Base-by-base conservation (phyloP, 495 filamentous ascomycete genomes). In the Trichoderma parareesei region DNA sequence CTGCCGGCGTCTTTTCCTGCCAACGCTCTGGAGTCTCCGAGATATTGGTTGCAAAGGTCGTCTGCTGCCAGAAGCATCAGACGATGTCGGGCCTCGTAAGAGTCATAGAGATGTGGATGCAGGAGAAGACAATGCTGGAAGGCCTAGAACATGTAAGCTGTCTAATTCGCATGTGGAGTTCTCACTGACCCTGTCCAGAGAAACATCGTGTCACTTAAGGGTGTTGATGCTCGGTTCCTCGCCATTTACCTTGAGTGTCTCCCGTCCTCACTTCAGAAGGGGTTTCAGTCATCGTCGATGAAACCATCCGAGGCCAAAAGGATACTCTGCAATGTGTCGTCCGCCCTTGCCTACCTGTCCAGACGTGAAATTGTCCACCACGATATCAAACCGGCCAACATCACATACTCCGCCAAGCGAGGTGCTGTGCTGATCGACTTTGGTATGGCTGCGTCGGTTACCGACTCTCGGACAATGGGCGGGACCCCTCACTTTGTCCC, bases 341-440 rank as follows among this genome's bases (percentile, higher is more conserved):
- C 53, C n/a, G 53, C 53, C n/a, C 53, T 57, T 18, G 53, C 53
- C n/a, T 57, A 57, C n/a, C n/a, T 57, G n/a, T 9, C n/a, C n/a
- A 57, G 8, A 13, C 53, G 18, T 9, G n/a, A 3, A 20, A 35
- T 57, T 10, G n/a, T 18, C 3, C 53, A 57, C n/a, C 10, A 57
- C 53, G 53, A 57, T n/a, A 18, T 57, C 53, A 57, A 57, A 35
- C 53, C 53, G 18, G 9, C 9, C 53, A 57, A 57, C 53, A 57
- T 57, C 33, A n/a, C 53, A 9, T 57, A 13, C 33, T 57, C 53
- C 9, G 9, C 18, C 8, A 3, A 10, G 53, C 53, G 53, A 35
- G 53, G 53, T 18, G 53, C 53, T n/a, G 53, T 57, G n/a, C 53
- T 57, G 10, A 9, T 57, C 33, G 53, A 57, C 18, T 57, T 57